A percentile compares a stretch with the other conserved stretches of the same genome.
Conservation (phyloP, 202 grass and related monocot species). For the Carex arenaria region DNA sequence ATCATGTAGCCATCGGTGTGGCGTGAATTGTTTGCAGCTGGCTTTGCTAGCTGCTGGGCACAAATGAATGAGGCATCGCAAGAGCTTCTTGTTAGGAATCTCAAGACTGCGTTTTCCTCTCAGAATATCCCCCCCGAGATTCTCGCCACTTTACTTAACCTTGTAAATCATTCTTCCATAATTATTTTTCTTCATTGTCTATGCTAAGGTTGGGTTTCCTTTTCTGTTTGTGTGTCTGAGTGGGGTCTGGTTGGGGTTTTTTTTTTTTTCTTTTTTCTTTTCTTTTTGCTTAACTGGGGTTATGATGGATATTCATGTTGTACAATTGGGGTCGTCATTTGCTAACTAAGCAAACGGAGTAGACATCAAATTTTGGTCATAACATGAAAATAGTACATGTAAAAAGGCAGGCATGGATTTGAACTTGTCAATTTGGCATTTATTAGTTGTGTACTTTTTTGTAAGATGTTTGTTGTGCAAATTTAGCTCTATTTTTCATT, state of each 20-base stretch:
- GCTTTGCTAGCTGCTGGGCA: conserved; percentile 97
- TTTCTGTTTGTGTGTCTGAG: not conserved
- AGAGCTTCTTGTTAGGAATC: conserved; percentile 92
- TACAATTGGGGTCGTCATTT: not conserved
- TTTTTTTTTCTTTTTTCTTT: conserved; percentile 9
- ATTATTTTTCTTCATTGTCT: not conserved
- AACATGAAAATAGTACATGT: not conserved
- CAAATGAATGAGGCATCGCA: conserved; percentile 94
- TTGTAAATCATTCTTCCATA: conserved; percentile 44
- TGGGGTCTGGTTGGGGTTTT: not conserved
- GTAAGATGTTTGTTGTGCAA: conserved; percentile 8
- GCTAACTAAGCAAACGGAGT: not conserved
- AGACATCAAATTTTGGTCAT: not conserved
- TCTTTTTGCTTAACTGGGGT: not conserved
- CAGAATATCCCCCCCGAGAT: conserved; percentile 98
- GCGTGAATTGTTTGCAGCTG: conserved; percentile 90
- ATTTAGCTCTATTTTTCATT: conserved; percentile 24
- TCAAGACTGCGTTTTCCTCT: conserved; percentile 98
- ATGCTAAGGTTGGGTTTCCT: not conserved
- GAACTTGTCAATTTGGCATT: not conserved
- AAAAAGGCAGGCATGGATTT: not conserved
- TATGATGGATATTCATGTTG: not conserved
- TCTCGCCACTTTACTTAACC: conserved; percentile 86
- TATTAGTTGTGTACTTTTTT: not conserved
- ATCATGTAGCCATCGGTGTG: conserved; percentile 86